Evolutionary conservation across 768 basidiomycete genomes (phyloP).

Genomic region (Mycena epipterygia): DNA sequence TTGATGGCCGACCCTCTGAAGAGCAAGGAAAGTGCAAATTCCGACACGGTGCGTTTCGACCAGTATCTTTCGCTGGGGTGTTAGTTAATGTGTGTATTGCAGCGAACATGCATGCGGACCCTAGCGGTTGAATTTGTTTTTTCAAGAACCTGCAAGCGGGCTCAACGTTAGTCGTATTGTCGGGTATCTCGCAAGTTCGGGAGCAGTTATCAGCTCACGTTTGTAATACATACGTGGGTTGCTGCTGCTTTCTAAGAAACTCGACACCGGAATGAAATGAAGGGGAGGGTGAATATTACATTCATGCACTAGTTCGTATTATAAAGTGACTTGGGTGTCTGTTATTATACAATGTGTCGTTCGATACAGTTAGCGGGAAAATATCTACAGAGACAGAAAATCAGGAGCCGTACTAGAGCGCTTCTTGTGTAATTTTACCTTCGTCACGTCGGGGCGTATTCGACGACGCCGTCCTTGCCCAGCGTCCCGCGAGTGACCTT

Average conservation of each 20-base stretch:
- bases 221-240: too few species aligned
- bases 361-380: background rate
- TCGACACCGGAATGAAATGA: too few species aligned
- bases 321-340: background rate
- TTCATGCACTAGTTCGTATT: too few species aligned
- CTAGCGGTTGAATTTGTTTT: background rate
- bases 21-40: constrained; percentile 33
- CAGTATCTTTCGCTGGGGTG: background rate
- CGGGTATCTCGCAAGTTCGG: too few species aligned
- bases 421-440: background rate
- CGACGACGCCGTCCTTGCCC: constrained; percentile 24
- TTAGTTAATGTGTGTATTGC: background rate
- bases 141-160: background rate
- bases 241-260: too few species aligned
- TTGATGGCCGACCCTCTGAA: background rate
- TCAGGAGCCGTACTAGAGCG: background rate
- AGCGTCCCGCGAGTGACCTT: constrained; percentile 39
- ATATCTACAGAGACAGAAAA: background rate
- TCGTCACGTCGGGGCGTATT: constrained; percentile 16
- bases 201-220: too few species aligned
- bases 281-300: too few species aligned
- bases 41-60: constrained; percentile 4
- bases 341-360: background rate
- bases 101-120: constrained; percentile 26
- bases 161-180: too few species aligned